phyloP scores from a whole-genome alignment of 805 yeast genomes.

The Lachancea sp. region DNA sequence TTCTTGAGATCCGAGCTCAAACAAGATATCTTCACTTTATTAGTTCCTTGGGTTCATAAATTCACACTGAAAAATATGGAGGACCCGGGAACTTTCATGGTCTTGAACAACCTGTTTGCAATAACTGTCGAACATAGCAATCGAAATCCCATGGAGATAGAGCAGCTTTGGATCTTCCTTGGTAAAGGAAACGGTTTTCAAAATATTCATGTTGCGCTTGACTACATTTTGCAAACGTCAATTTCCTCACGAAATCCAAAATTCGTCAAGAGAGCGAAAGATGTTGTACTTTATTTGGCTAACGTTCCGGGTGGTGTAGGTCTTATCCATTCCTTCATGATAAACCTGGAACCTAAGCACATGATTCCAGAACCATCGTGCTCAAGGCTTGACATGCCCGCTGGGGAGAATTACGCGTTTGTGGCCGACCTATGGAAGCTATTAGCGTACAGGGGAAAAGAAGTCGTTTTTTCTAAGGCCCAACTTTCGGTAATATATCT shows the following conservation, averaged over 20 bases:
- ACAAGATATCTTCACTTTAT: slow-evolving; percentile 70
- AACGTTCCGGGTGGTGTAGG: slow-evolving; percentile 46
- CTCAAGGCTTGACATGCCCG: slow-evolving; percentile 29
- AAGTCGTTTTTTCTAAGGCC: slow-evolving; percentile 76
- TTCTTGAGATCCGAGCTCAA: slow-evolving; percentile 52
- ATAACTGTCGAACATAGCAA: slow-evolving; percentile 75
- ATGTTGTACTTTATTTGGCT: slow-evolving; percentile 68
- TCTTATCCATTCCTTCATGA: slow-evolving; percentile 55
- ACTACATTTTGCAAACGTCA: slow-evolving; percentile 62
- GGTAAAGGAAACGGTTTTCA: slow-evolving; percentile 62
- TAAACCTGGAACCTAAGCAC: slow-evolving; percentile 70
- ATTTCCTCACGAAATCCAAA: slow-evolving; percentile 61
- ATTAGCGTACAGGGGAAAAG: slow-evolving; percentile 52
- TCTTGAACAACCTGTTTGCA: slow-evolving; percentile 72
- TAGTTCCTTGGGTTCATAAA: slow-evolving; percentile 90
- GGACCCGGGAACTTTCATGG: slow-evolving; percentile 54
- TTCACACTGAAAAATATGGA: slow-evolving; percentile 53
- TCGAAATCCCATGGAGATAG: slow-evolving; percentile 76
- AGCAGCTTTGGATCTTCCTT: slow-evolving; percentile 92
- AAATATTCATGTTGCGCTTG: slow-evolving; percentile 68
- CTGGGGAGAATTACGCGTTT: slow-evolving; percentile 52
- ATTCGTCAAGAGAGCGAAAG: slow-evolving; percentile 74
- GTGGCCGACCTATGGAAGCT: slow-evolving; percentile 61
- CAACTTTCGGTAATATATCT: slow-evolving; percentile 80
- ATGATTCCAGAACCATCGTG: slow-evolving; percentile 74